Conservation (phyloP, 768 basidiomycete species). For the Serendipita sp. region DNA sequence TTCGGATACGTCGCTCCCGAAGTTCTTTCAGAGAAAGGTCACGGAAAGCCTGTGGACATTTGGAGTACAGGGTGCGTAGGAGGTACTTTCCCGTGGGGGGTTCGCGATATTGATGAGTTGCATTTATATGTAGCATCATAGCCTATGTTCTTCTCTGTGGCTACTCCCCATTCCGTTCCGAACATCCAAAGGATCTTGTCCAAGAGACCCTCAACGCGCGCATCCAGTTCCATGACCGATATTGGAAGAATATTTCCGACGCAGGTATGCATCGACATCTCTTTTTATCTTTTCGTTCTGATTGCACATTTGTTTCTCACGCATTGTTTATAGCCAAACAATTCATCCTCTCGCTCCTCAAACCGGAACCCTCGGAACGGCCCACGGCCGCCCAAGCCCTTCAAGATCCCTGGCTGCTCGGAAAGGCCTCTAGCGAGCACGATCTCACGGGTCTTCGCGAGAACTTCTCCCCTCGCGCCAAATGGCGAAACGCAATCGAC, state of each 20-base stretch:
- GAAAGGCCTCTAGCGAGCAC: conserved; percentile 46
- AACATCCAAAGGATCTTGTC: conserved; percentile 57
- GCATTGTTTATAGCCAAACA: conserved; percentile 44
- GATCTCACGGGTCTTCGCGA: conserved; percentile 61
- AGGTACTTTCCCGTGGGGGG: not conserved
- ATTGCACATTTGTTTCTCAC: not conserved
- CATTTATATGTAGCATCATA: conserved; percentile 47
- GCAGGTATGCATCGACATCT: conserved; percentile 35
- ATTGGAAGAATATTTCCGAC: conserved; percentile 79
- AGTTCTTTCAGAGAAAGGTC: conserved; percentile 63
- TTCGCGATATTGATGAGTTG: too few relatives aligned
- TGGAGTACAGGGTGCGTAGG: conserved; percentile 75
- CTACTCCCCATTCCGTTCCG: conserved; percentile 85
- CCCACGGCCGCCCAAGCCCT: conserved; percentile 62
- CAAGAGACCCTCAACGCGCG: conserved; percentile 74
- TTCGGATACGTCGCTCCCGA: conserved; percentile 84
- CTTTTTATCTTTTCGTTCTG: not conserved
- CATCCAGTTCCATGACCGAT: conserved; percentile 83
- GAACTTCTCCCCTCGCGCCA: conserved; percentile 61
- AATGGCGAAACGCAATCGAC: conserved; percentile 58
- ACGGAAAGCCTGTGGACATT: conserved; percentile 84
- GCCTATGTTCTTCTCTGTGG: conserved; percentile 91
- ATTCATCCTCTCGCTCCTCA: conserved; percentile 60
- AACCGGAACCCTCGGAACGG: conserved; percentile 52
- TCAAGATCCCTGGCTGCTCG: conserved; percentile 26